phyloP scores from a whole-genome alignment of 179 eudicot genomes.

The Patellifolia procumbens region DNA sequence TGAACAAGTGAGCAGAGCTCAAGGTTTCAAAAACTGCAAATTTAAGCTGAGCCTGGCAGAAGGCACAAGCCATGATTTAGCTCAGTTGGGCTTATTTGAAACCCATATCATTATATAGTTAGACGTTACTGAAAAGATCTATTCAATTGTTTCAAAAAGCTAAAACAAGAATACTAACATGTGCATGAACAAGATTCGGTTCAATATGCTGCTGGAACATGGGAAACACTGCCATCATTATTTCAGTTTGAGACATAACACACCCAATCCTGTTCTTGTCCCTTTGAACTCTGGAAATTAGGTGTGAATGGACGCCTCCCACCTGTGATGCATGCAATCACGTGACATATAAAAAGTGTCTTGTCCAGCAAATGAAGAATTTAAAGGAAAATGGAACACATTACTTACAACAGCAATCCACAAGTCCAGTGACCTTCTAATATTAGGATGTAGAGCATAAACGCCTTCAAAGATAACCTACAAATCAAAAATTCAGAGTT shows the following conservation, averaged over 20 bases:
- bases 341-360: background rate
- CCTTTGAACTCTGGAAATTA: conserved; percentile 94
- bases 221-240: conserved; percentile 96
- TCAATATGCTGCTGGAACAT: conserved; percentile 99
- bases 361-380: background rate
- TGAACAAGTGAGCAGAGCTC: background rate
- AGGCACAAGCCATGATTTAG: background rate
- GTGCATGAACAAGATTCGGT: conserved; percentile 99
- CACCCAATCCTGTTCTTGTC: conserved; percentile 87
- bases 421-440: conserved; percentile 82
- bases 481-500: conserved; percentile 22
- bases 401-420: conserved; percentile 99
- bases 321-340: conserved; percentile 48
- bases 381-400: conserved; percentile 5
- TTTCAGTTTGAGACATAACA: conserved; percentile 89
- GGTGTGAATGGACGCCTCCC: conserved; percentile 98
- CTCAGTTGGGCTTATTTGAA: background rate
- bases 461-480: conserved; percentile 99
- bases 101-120: background rate
- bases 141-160: background rate
- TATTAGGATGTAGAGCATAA: conserved; percentile 94
- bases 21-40: background rate
- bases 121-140: background rate
- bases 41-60: background rate
- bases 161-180: conserved; percentile 61